Evolutionary conservation across 1,284 basidiomycete genomes (phyloP).

Genomic region (Waitea zeae): DNA sequence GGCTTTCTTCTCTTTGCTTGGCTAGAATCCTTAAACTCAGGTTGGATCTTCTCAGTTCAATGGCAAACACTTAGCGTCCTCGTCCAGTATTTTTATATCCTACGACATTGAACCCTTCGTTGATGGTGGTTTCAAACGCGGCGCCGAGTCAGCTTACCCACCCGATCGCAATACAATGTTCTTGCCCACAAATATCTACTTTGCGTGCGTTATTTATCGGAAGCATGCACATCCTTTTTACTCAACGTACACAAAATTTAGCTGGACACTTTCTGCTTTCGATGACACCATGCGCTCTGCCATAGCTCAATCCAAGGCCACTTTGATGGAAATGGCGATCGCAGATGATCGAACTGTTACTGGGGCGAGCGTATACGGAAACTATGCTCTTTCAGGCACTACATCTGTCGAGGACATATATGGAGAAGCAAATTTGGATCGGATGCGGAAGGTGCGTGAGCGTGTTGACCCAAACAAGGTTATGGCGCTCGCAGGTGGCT

Average conservation of each 20-base stretch:
- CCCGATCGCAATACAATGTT: constrained; percentile 20
- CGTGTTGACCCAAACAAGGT: constrained; percentile 28
- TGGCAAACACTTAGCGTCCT: constrained; percentile 10
- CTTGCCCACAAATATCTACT: constrained; percentile 32
- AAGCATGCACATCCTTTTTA: too few species aligned
- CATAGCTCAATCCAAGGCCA: constrained; percentile 18
- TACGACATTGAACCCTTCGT: constrained; percentile 43
- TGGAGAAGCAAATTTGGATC: constrained; percentile 25
- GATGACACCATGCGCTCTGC: constrained; percentile 24
- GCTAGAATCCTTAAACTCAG: not conserved
- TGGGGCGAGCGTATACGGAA: constrained; percentile 26
- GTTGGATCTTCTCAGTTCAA: constrained; percentile 9
- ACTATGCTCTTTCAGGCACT: constrained; percentile 31
- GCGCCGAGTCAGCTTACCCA: constrained; percentile 26
- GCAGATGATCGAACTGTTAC: constrained; percentile 24
- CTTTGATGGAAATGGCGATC: constrained; percentile 19
- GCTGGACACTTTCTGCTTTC: constrained; percentile 10
- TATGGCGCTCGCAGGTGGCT: constrained; percentile 43
- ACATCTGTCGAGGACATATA: constrained; percentile 27
- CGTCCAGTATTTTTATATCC: constrained; percentile 16
- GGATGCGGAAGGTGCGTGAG: constrained; percentile 20
- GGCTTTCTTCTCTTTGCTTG: constrained; percentile 6
- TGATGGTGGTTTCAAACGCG: constrained; percentile 22
- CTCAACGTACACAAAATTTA: too few species aligned
- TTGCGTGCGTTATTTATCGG: too few species aligned